Percentiles rank a stretch among this genome's conserved stretches.
These are phyloP conservation scores for Fusarium gaditjirri DNA, from an alignment of 2,329 filamentous ascomycete genomes.

Conservation along the genomic window DNA sequence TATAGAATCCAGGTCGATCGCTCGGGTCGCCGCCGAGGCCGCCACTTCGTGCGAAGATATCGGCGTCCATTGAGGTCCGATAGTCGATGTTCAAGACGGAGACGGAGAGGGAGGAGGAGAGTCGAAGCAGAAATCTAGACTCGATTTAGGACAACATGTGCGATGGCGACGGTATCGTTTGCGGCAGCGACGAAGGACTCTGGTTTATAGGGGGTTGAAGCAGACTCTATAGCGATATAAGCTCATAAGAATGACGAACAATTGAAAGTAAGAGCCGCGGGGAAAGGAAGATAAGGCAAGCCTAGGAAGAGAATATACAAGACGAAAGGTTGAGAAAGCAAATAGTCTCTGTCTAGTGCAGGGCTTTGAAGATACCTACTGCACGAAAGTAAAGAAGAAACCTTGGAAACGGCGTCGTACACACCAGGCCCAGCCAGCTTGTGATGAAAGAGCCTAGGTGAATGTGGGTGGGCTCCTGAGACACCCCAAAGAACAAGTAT, in stretches of 20 bases:
- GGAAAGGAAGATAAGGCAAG: background rate
- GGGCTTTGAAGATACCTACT: background rate
- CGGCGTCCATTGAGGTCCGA: constrained; percentile 37
- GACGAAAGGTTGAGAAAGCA: constrained; percentile 13
- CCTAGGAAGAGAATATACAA: constrained; percentile 5
- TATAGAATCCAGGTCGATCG: constrained; percentile 70
- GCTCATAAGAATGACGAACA: background rate
- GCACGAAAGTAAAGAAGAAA: constrained; percentile 31
- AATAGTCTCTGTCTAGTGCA: background rate
- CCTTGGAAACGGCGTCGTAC: constrained; percentile 37
- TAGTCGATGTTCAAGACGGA: background rate
- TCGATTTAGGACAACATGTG: constrained; percentile 43
- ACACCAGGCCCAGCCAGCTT: constrained; percentile 23
- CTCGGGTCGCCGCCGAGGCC: constrained; percentile 19
- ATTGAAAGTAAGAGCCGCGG: background rate
- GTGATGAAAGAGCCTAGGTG: constrained; percentile 28
- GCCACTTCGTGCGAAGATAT: constrained; percentile 40
- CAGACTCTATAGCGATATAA: background rate
- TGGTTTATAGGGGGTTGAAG: constrained; percentile 19
- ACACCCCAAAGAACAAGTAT: constrained; percentile 17
- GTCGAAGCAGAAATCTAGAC: constrained; percentile 23
- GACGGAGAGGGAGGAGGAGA: constrained; percentile 5
- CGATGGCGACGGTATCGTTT: constrained; percentile 28
- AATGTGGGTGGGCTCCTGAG: constrained; percentile 34
- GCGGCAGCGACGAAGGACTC: constrained; percentile 37